Evolutionary conservation across 129 eudicot species (phyloP).

Genomic region (Saposhnikovia divaricata): DNA sequence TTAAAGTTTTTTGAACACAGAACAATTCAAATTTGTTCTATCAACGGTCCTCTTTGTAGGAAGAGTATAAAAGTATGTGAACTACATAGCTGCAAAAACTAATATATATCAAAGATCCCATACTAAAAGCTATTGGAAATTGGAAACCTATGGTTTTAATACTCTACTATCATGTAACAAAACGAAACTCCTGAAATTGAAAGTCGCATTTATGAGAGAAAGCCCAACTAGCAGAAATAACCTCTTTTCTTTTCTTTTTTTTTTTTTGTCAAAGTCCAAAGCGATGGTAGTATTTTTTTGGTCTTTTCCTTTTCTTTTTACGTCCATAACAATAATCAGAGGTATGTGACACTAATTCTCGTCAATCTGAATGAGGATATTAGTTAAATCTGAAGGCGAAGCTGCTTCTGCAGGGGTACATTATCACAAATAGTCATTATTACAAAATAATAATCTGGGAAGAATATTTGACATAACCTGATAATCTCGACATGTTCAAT

Average conservation of each 20-base stretch:
- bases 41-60: background rate
- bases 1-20: background rate
- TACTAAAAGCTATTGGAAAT: background rate
- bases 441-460: background rate
- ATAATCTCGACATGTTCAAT: constrained; percentile 73
- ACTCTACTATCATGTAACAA: background rate
- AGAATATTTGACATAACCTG: constrained; percentile 40
- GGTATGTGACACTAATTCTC: background rate
- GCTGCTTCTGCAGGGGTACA: no score
- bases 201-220: background rate
- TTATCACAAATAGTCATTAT: background rate
- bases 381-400: no score
- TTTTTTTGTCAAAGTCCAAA: background rate
- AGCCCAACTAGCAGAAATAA: background rate
- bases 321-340: background rate
- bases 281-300: background rate
- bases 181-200: background rate
- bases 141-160: background rate
- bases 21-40: background rate
- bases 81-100: background rate
- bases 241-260: background rate
- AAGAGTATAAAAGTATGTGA: background rate
- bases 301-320: background rate
- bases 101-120: background rate
- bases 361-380: background rate